phyloP scores from a whole-genome alignment of 192 early-diverging fungal species.

The Entomortierella lignicola region DNA sequence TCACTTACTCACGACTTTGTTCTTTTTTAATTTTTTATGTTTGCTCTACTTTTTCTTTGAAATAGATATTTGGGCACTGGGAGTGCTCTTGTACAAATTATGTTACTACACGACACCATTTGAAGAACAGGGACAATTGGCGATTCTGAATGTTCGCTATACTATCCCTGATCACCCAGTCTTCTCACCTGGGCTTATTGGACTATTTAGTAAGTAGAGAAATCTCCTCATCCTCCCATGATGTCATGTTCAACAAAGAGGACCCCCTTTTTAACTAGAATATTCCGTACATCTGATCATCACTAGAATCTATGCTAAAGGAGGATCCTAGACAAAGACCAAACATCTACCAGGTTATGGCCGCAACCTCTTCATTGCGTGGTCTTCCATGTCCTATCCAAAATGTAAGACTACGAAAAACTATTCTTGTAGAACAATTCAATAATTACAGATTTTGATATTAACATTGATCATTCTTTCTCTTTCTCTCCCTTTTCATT shows the following conservation, averaged over 20 bases:
- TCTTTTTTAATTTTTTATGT: background rate
- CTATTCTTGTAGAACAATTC: no score
- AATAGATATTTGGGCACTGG: slow-evolving; percentile 82
- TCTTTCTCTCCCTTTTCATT: background rate
- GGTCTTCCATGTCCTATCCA: slow-evolving; percentile 70
- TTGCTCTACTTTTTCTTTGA: background rate
- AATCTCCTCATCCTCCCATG: no score
- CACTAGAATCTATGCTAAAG: slow-evolving; percentile 72
- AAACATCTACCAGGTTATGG: slow-evolving; percentile 85
- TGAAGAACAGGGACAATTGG: slow-evolving; percentile 87
- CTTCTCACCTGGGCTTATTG: slow-evolving; percentile 68
- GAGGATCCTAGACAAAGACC: slow-evolving; percentile 81
- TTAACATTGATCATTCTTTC: no score
- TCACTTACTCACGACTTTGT: background rate
- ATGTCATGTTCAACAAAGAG: background rate
- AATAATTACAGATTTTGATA: no score
- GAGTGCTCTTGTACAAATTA: slow-evolving; percentile 94
- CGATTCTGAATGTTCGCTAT: slow-evolving; percentile 90
- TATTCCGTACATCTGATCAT: no score
- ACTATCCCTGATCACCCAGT: slow-evolving; percentile 78
- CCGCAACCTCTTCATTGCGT: slow-evolving; percentile 70
- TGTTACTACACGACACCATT: slow-evolving; percentile 97
- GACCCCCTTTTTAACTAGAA: no score
- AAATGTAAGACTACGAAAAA: slow-evolving; percentile 64
- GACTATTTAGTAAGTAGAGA: slow-evolving; percentile 68